Conservation (phyloP, 306 rosid genomes). For the Leucaena leucocephala region DNA sequence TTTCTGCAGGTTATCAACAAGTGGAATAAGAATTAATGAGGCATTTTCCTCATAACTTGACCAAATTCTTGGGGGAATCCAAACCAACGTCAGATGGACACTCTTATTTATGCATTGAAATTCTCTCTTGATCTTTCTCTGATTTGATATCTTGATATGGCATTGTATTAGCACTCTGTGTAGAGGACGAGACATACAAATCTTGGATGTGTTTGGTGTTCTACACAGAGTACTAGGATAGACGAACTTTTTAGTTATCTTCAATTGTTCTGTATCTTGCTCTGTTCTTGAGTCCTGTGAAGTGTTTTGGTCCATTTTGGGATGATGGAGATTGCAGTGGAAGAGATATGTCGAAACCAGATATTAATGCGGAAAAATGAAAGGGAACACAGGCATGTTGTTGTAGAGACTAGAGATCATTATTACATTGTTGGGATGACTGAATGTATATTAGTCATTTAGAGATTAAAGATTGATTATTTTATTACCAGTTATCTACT, state of each 20-base stretch:
- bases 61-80: too few relatives aligned
- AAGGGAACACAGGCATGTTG: not conserved
- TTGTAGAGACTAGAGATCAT: not conserved
- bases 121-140: too few relatives aligned
- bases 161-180: too few relatives aligned
- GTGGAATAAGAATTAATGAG: too few relatives aligned
- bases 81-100: too few relatives aligned
- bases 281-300: constrained; percentile 4
- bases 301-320: not conserved
- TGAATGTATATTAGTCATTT: not conserved
- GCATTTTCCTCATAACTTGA: too few relatives aligned
- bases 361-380: not conserved
- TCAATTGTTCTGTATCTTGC: constrained; percentile 9
- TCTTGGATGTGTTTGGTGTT: too few relatives aligned
- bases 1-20: constrained; percentile 28
- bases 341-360: not conserved
- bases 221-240: too few relatives aligned
- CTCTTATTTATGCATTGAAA: too few relatives aligned
- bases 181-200: too few relatives aligned
- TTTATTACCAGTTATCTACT: constrained; percentile 26
- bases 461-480: not conserved
- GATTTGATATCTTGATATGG: too few relatives aligned
- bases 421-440: not conserved
- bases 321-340: not conserved
- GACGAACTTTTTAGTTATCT: not conserved